These are phyloP conservation scores for Curvularia sp. DNA, from an alignment of 2,329 filamentous ascomycete genomes.

Conservation along the genomic window DNA sequence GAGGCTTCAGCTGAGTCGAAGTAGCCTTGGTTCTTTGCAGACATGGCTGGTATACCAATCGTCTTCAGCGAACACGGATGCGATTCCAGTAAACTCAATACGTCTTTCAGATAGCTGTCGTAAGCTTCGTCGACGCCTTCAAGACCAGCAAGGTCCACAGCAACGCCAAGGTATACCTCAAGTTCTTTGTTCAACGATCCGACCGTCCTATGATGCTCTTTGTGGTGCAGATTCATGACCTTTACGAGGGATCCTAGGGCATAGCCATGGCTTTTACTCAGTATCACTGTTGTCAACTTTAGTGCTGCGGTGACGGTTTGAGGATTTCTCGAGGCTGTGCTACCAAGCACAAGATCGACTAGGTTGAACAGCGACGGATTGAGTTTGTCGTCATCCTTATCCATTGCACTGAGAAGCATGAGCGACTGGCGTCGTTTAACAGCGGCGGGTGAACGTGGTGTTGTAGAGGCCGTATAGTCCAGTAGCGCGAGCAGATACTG, in stretches of 20 bases:
- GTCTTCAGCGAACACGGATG: constrained; percentile 75
- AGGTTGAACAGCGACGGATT: constrained; percentile 92
- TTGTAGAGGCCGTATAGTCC: constrained; percentile 55
- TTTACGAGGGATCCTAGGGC: constrained; percentile 78
- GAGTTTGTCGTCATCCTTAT: constrained; percentile 74
- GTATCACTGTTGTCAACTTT: constrained; percentile 83
- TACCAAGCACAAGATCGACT: constrained; percentile 87
- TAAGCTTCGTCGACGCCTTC: constrained; percentile 77
- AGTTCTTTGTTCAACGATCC: constrained; percentile 79
- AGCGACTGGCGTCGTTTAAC: constrained; percentile 86
- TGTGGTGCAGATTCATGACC: constrained; percentile 65
- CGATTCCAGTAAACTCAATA: constrained; percentile 70
- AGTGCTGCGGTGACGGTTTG: constrained; percentile 91
- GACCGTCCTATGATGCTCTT: constrained; percentile 67
- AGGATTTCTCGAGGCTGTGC: constrained; percentile 80
- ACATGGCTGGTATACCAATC: constrained; percentile 68
- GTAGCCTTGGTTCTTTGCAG: constrained; percentile 60
- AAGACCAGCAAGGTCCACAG: constrained; percentile 71
- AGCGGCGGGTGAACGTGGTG: constrained; percentile 63
- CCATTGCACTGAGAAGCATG: constrained; percentile 81
- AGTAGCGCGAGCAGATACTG: constrained; percentile 89
- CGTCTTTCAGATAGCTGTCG: constrained; percentile 74
- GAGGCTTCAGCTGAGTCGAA: constrained; percentile 57
- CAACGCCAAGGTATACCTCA: constrained; percentile 73
- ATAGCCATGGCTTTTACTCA: constrained; percentile 87